Conservation (phyloP, 768 basidiomycete genomes). For the Collybia nuda region DNA sequence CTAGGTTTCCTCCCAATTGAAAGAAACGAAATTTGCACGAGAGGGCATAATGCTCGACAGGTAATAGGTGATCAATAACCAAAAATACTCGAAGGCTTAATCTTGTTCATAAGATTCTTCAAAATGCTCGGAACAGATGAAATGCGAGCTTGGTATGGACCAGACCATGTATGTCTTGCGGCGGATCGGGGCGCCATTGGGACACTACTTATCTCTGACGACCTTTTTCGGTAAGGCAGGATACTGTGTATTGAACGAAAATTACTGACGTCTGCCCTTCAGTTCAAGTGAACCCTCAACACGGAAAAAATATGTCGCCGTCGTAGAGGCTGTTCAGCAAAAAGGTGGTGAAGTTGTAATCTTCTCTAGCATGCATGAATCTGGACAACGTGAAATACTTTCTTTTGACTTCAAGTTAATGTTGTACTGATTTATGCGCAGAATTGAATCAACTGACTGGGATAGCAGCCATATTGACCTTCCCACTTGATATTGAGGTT, state of each 20-base stretch:
- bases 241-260: background rate
- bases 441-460: conserved; percentile 97
- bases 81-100: background rate
- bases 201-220: conserved; percentile 92
- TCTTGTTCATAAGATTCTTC: conserved; percentile 63
- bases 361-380: conserved; percentile 99
- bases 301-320: conserved; percentile 80
- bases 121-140: conserved; percentile 96
- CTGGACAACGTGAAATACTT: conserved; percentile 84
- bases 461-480: conserved; percentile 93
- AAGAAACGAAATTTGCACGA: conserved; percentile 94
- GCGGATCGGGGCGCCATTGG: conserved; percentile 93
- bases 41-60: conserved; percentile 92
- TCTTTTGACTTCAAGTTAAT: background rate
- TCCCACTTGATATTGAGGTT: conserved; percentile 92
- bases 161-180: conserved; percentile 89
- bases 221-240: conserved; percentile 75
- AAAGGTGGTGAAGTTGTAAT: conserved; percentile 94
- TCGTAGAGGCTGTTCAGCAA: conserved; percentile 86
- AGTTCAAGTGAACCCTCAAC: conserved; percentile 80
- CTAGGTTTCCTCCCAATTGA: conserved; percentile 73
- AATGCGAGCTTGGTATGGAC: conserved; percentile 98
- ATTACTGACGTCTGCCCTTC: conserved; percentile 4
- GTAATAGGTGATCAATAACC: conserved; percentile 33
- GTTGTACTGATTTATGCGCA: conserved; percentile 26